Evolutionary conservation across 768 basidiomycete species (phyloP), one percentile per base, ranked within the genome.

Genomic region (Suillus discolor): DNA sequence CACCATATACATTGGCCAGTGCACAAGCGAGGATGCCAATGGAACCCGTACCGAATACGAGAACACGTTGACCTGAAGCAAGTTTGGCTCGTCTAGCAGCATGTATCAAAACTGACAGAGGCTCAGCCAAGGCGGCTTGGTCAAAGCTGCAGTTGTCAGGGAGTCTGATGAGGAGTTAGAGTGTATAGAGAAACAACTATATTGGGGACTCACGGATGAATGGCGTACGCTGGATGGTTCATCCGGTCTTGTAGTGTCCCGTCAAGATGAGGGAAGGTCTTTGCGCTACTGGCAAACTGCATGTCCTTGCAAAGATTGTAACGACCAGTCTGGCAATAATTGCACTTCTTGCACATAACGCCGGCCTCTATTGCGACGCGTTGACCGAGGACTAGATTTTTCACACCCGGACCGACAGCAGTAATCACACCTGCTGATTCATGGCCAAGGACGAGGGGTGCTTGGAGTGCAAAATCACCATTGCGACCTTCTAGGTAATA

Each of bases 301-400:
- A 99, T 88, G 69, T 83, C 81, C 67, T 89, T 89, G 84, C 96
- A 99, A 65, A 99, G 87, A 80, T 99, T 98, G 81, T 98, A 99
- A 25, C 94, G 86, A 16, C 92, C 92, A 67, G 86, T 82, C 44
- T 78, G 68, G 79, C 93, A 95, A 74, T 82, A 89, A 39, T 81
- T 76, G 79, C 93, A 95, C 49, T 81, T 81, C 64, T 87, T 86
- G 80, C 96, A 98, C 83, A 90, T 89, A 75, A 96, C 88, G 36
- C 96, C 96, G 6, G 93, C 92, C 77, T 98, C 96, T 75, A 98
- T 91, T 34, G 94, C 96, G 62, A 98, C 96, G 62, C 93, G 89
- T 75, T 94, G 91, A 42, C 96, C 95, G 25, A 89, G 85, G 16
- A 79, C 76, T 66, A 95, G 79, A 72, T 84, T 72, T 68, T 80